These are phyloP conservation scores for Alternaria burnsii DNA, from an alignment of 2,329 filamentous ascomycete species.

Conservation along the genomic window DNA sequence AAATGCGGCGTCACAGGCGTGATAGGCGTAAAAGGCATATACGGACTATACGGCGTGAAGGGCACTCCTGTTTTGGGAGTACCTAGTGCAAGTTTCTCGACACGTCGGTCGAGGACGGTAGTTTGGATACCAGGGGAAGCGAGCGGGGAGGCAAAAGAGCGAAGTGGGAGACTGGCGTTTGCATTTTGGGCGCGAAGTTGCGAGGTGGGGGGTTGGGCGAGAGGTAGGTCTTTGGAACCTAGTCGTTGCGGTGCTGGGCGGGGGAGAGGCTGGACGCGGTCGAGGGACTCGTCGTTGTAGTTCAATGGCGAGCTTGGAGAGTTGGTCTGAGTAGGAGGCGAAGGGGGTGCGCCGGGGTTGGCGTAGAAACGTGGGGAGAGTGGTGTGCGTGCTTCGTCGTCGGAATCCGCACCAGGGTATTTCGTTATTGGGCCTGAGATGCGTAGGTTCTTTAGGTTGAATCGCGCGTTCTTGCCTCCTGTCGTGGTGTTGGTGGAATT, in stretches of 20 bases:
- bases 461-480: constrained; percentile 50
- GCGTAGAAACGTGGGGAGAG: constrained; percentile 64
- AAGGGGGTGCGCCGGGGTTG: constrained; percentile 63
- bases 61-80: constrained; percentile 66
- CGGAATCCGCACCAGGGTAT: constrained; percentile 50
- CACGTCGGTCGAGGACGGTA: constrained; percentile 53
- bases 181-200: neutral
- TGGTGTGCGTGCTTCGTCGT: constrained; percentile 61
- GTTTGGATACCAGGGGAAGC: constrained; percentile 52
- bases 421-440: constrained; percentile 65
- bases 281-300: constrained; percentile 46
- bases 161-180: constrained; percentile 46
- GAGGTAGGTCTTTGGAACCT: constrained; percentile 23
- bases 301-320: constrained; percentile 36
- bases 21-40: constrained; percentile 79
- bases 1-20: constrained; percentile 80
- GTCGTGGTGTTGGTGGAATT: constrained; percentile 47
- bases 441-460: constrained; percentile 63
- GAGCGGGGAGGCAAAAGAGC: constrained; percentile 40
- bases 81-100: constrained; percentile 39
- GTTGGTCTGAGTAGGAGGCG: constrained; percentile 55
- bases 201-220: constrained; percentile 1
- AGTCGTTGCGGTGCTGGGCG: constrained; percentile 45
- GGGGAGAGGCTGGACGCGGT: constrained; percentile 49
- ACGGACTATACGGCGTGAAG: constrained; percentile 79